Evolutionary conservation across 1,284 basidiomycete genomes (phyloP).

Genomic region (Ceratorhiza oryzae-sativae): DNA sequence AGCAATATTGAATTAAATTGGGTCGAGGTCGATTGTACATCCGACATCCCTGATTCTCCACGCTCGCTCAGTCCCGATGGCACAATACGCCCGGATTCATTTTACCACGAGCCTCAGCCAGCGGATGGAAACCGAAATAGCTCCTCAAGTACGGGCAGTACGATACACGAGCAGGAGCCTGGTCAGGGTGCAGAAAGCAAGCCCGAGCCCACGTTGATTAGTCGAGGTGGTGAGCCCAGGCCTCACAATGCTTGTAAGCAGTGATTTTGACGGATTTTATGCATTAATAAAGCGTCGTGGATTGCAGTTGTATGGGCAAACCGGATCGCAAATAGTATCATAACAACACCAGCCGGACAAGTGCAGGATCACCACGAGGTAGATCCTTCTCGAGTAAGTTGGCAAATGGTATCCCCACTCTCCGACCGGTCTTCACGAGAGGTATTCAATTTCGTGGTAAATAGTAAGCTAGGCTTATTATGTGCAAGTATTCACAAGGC

Average conservation of each 20-base stretch:
- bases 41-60: background rate
- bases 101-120: background rate
- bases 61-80: background rate
- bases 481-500: background rate
- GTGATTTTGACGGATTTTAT: constrained; percentile 4
- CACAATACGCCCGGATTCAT: background rate
- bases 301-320: constrained; percentile 22
- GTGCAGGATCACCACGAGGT: constrained; percentile 29
- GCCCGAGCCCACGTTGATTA: background rate
- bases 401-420: constrained; percentile 5
- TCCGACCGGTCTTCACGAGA: background rate
- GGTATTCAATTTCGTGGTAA: constrained; percentile 16
- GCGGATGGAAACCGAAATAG: background rate
- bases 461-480: background rate
- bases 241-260: constrained; percentile 18
- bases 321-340: constrained; percentile 17
- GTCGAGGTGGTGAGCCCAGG: constrained; percentile 23
- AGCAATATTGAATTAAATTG: constrained; percentile 24
- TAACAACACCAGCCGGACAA: constrained; percentile 1
- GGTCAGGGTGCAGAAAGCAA: background rate
- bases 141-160: background rate
- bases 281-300: constrained; percentile 20
- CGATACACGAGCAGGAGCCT: background rate
- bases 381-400: constrained; percentile 3
- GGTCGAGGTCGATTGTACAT: constrained; percentile 8